Conservation (phyloP, 1,284 basidiomycete species). For the Kalmanozyma brasiliensis region DNA sequence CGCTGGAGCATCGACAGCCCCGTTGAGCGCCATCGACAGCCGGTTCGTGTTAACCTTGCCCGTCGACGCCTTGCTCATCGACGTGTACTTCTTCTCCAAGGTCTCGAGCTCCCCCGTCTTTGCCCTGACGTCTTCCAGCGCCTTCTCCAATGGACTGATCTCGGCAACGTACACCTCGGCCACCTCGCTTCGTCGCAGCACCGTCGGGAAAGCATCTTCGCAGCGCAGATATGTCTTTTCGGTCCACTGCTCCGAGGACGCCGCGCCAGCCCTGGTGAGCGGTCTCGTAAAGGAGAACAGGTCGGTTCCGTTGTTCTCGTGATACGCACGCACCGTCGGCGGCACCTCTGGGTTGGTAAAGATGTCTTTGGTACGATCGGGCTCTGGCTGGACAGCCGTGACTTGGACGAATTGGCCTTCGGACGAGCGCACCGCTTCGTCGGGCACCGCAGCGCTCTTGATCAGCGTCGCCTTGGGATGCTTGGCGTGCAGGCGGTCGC, state of each 20-base stretch:
- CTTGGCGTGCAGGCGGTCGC: constrained; percentile 90
- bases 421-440: constrained; percentile 70
- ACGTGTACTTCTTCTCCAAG: constrained; percentile 78
- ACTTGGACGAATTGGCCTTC: constrained; percentile 73
- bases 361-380: constrained; percentile 79
- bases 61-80: constrained; percentile 77
- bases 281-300: constrained; percentile 75
- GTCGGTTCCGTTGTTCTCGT: constrained; percentile 75
- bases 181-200: constrained; percentile 88
- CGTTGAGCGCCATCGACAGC: constrained; percentile 86
- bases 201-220: constrained; percentile 90
- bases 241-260: constrained; percentile 73
- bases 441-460: constrained; percentile 79
- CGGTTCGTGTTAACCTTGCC: constrained; percentile 78
- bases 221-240: constrained; percentile 75
- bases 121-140: constrained; percentile 80
- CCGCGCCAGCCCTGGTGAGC: constrained; percentile 23
- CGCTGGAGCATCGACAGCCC: constrained; percentile 83
- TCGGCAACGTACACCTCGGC: constrained; percentile 79
- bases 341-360: constrained; percentile 88
- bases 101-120: constrained; percentile 80
- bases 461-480: constrained; percentile 86
- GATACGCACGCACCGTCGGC: constrained; percentile 81
- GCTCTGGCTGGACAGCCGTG: constrained; percentile 84
- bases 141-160: constrained; percentile 86